Conservation (phyloP, 768 basidiomycete genomes). For the Boletus rubropictus region DNA sequence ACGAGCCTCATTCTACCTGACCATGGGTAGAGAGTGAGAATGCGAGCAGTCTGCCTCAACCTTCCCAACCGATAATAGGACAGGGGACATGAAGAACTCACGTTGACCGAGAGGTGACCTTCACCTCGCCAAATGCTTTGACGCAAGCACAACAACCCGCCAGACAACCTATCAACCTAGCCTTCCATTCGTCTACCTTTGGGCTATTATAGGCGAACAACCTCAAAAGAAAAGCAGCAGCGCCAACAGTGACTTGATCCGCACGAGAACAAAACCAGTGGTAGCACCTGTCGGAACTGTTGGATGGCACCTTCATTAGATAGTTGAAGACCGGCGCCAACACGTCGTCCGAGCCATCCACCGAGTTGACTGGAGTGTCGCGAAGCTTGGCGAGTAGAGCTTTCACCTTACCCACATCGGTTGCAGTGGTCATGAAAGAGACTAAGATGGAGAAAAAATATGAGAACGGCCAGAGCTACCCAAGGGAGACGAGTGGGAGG, state of each 20-base stretch:
- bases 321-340: slow-evolving; percentile 48
- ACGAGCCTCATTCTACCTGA: neutral
- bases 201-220: slow-evolving; percentile 70
- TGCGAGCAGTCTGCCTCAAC: slow-evolving; percentile 5
- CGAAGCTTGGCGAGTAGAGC: slow-evolving; percentile 50
- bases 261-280: slow-evolving; percentile 85
- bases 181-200: slow-evolving; percentile 60
- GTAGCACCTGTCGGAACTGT: slow-evolving; percentile 33
- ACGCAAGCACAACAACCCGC: slow-evolving; percentile 66
- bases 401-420: slow-evolving; percentile 36
- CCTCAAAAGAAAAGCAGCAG: slow-evolving; percentile 77
- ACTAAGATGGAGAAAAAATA: neutral
- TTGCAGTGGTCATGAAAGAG: slow-evolving; percentile 22
- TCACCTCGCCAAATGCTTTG: slow-evolving; percentile 56
- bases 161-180: slow-evolving; percentile 49
- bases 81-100: slow-evolving; percentile 38
- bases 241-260: slow-evolving; percentile 48
- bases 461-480: neutral
- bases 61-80: neutral
- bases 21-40: slow-evolving; percentile 8
- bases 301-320: slow-evolving; percentile 43
- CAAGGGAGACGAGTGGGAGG: neutral
- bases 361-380: slow-evolving; percentile 51
- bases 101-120: slow-evolving; percentile 62
- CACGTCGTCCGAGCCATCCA: slow-evolving; percentile 41